Base-by-base conservation (phyloP, 345 rosid genomes). In the Garcia nutans region DNA sequence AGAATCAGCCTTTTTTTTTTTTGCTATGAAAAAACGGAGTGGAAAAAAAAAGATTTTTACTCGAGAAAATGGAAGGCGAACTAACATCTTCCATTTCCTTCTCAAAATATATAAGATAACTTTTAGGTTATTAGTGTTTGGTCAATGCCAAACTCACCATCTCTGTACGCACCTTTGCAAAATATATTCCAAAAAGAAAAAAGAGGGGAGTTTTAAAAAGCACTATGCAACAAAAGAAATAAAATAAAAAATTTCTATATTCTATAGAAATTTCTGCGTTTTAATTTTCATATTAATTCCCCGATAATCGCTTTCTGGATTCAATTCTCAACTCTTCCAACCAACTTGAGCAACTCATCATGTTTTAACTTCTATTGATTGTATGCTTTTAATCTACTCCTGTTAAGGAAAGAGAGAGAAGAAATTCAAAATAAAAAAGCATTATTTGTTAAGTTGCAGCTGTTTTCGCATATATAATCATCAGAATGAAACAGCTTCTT, bases 331-430 rank as follows among this genome's bases (percentile, higher is more conserved):
- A 22, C 70, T 50, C 64, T 60, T 22, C 31, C 44, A 28, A 12
- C 58, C 44, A 50, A 57, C 20, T 20, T 23, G 41, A 70, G 44
- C n/a, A 33, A 54, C 60, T 31, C 19, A n/a, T 63, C 50, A 22
- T 63, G 42, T 66, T 31, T 33, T 20, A 10, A 19, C 67, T 20
- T 22, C 72, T 67, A 57, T 23, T 33, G 41, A 31, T 45, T 73
- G 49, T 6, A 28, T 65, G 23, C 72, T 15, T 20, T 61, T 50
- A 17, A 15, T 69, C 67, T 71, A 74, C 70, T 83, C 75, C 84
- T 80, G 77, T 52, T 10, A 44, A 64, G 41, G 15, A 8, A 28
- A 28, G 63, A 24, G 3, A 33, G 52, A 13, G 16, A 42, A 42
- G 24, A 20, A 10, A 12, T 33, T 31, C 8, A 2, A n/a, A 49